Percentiles rank a stretch among this genome's conserved stretches.
phyloP scores from a whole-genome alignment of 352 stramenopile genomes.

The Phytophthora capsici region DNA sequence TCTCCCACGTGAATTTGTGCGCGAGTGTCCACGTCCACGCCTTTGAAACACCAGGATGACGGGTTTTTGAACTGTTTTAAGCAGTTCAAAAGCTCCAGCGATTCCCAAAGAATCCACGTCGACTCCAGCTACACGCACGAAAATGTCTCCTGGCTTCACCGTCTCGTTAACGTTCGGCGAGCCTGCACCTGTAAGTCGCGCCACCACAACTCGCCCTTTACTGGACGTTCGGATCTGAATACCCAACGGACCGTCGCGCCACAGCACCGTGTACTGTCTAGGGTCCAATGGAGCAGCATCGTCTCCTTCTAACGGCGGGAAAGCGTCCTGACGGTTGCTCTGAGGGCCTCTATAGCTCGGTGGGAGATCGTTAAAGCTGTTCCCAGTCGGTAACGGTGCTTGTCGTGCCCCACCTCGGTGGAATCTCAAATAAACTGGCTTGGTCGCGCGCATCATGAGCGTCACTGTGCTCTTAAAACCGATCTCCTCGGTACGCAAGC shows the following conservation, averaged over 20 bases:
- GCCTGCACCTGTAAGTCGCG: slow-evolving; percentile 72
- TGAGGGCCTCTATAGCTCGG: slow-evolving; percentile 21
- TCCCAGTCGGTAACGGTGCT: slow-evolving; percentile 22
- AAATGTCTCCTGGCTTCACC: slow-evolving; percentile 74
- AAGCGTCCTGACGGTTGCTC: slow-evolving; percentile 7
- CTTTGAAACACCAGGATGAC: slow-evolving; percentile 81
- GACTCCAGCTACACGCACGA: slow-evolving; percentile 75
- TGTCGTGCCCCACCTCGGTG: slow-evolving; percentile 44
- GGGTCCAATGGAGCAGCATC: slow-evolving; percentile 32
- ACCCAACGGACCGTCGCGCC: slow-evolving; percentile 75
- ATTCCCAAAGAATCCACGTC: slow-evolving; percentile 78
- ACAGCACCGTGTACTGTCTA: slow-evolving; percentile 78
- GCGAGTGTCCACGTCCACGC: slow-evolving; percentile 28
- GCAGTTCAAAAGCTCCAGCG: slow-evolving; percentile 74
- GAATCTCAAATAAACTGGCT: slow-evolving; percentile 81
- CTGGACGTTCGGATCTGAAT: slow-evolving; percentile 83
- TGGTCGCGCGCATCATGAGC: slow-evolving; percentile 74
- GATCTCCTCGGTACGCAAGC: slow-evolving; percentile 72
- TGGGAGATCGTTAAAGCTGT: slow-evolving; percentile 22
- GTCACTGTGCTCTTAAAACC: slow-evolving; percentile 82
- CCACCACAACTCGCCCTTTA: slow-evolving; percentile 72
- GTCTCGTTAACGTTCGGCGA: slow-evolving; percentile 54
- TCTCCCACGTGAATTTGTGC: slow-evolving; percentile 23
- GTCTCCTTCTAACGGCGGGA: slow-evolving; percentile 8
- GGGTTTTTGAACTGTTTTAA: slow-evolving; percentile 82